Evolutionary conservation across 495 filamentous ascomycete species (phyloP).

Genomic region (Stereocaulon alpinum): DNA sequence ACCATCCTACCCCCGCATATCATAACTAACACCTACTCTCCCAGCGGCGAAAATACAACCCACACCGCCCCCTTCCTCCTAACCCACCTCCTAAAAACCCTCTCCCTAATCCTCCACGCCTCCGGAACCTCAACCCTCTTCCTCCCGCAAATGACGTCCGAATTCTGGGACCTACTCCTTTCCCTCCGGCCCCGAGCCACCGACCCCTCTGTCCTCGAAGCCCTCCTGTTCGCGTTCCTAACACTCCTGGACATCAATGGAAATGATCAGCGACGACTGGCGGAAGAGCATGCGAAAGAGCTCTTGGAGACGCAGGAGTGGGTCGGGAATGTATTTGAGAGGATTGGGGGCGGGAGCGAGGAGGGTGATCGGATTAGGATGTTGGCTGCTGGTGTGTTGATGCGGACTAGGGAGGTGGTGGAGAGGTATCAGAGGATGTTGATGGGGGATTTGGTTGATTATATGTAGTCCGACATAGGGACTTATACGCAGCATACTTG

Average conservation of each 20-base stretch:
- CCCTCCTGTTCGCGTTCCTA: constrained; percentile 67
- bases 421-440: constrained; percentile 63
- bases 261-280: constrained; percentile 41
- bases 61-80: constrained; percentile 34
- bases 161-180: constrained; percentile 37
- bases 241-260: constrained; percentile 75
- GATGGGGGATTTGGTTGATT: constrained; percentile 21
- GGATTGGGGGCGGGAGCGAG: constrained; percentile 40
- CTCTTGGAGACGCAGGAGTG: constrained; percentile 55
- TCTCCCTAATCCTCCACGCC: constrained; percentile 41
- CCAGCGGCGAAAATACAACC: constrained; percentile 22
- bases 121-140: constrained; percentile 37
- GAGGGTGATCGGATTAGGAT: constrained; percentile 52
- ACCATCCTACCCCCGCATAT: constrained; percentile 27
- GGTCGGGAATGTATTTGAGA: constrained; percentile 60
- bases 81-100: constrained; percentile 41
- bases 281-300: constrained; percentile 44
- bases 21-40: constrained; percentile 33
- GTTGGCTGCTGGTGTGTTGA: constrained; percentile 74
- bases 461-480: no score
- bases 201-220: constrained; percentile 56
- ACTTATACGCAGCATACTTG: background rate
- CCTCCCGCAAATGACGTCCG: constrained; percentile 36
- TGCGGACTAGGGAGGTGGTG: constrained; percentile 66
- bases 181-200: constrained; percentile 34